Conservation (phyloP, 2,329 filamentous ascomycete genomes). For the Alternaria brassicicola region DNA sequence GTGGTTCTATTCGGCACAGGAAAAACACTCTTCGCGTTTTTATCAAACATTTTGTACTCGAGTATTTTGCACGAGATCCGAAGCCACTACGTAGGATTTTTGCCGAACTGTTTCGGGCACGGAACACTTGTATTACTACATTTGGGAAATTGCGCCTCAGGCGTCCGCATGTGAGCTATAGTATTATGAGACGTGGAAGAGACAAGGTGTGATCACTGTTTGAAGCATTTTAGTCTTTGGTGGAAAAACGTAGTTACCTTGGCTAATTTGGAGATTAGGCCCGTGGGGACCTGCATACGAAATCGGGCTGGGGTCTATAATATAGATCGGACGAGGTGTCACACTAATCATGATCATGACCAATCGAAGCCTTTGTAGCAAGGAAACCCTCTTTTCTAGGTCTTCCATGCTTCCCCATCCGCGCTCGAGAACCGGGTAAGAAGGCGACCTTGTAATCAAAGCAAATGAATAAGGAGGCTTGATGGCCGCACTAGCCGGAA, state of each 20-base stretch:
- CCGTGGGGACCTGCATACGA: slow-evolving; percentile 38
- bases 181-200: background rate
- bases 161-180: background rate
- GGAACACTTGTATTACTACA: slow-evolving; percentile 7
- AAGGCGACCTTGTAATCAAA: slow-evolving; percentile 9
- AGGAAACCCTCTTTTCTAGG: slow-evolving; percentile 8
- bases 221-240: background rate
- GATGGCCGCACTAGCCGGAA: slow-evolving; percentile 3
- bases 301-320: slow-evolving; percentile 25
- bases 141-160: background rate
- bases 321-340: slow-evolving; percentile 9
- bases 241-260: slow-evolving; percentile 9
- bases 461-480: slow-evolving; percentile 13
- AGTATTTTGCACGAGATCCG: background rate
- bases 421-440: slow-evolving; percentile 13
- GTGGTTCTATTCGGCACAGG: background rate
- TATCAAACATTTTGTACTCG: background rate
- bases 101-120: background rate
- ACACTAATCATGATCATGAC: background rate
- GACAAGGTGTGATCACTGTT: background rate
- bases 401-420: slow-evolving; percentile 1
- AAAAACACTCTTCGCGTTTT: background rate
- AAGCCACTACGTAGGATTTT: background rate
- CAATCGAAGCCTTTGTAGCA: slow-evolving; percentile 5
- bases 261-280: slow-evolving; percentile 37